Evolutionary conservation across 352 stramenopile species (phyloP), one percentile per base, ranked within the genome.

Genomic region (Globisporangium nunn): DNA sequence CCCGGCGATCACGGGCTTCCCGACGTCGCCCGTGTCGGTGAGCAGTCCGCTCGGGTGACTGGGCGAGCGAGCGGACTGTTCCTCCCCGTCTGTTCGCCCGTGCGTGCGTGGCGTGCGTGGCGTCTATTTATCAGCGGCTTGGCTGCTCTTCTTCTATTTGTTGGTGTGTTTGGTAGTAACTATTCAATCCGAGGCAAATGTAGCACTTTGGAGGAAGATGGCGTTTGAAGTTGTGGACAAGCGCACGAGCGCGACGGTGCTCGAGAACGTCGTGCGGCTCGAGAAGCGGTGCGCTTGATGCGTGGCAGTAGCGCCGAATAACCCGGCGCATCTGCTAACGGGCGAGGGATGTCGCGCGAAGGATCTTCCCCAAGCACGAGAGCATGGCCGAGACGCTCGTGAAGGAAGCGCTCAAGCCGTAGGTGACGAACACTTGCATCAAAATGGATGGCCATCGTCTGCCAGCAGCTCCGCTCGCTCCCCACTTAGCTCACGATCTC

Each of bases 1-100:
- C 60, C 80, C 81, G n/a, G 74, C 80, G 31, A 52, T 90, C 14
- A 52, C 48, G 6, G 30, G 44, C 43, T 53, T 60, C 44, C 51
- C 51, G 35, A 61, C 41, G 12, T 64, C 51, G 23, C 52, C 52
- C 0, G 45, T 64, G 28, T 60, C 58, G 23, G 31, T 51, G 28
- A 56, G 49, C 49, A 50, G 48, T 14, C 29, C 52, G 37, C 37
- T 43, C 37, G 37, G 7, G 8, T 59, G 54, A 60, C n/a, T 6
- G 17, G 28, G 44, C 6, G 8, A 60, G 30, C 10, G 17, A 35
- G 44, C 6, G 8, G 30, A 15, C 18, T 15, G 8, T 6, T 23
- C 23, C 44, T 33, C 23, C 29, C 18, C 53, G 12, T 48, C 18
- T 58, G 41, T 11, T 41, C 35, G 35, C 35, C 11, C 35, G 35